Percentiles rank a stretch among this genome's conserved stretches.
Conservation (phyloP, 306 rosid species). For the Corylus heterophylla region DNA sequence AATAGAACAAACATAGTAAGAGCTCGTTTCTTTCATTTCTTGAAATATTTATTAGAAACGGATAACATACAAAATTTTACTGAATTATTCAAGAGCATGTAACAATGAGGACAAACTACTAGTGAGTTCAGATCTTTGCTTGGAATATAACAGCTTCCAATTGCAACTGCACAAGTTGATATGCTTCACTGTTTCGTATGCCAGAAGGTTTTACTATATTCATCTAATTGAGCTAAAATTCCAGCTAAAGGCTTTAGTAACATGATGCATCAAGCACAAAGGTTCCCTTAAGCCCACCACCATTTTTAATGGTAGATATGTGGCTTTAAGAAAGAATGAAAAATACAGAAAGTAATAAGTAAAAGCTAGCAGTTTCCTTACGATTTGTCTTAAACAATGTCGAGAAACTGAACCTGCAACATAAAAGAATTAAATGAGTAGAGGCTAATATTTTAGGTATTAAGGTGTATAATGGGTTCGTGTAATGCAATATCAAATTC, state of each 20-base stretch:
- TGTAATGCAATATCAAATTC: slow-evolving; percentile 19
- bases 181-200: neutral
- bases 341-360: slow-evolving; percentile 23
- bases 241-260: neutral
- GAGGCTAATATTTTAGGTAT: slow-evolving; percentile 23
- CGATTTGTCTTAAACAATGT: slow-evolving; percentile 85
- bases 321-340: slow-evolving; percentile 11
- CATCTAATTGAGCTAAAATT: neutral
- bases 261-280: neutral
- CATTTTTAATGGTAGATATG: neutral
- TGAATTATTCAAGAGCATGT: neutral
- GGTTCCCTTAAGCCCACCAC: neutral
- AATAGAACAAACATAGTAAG: slow-evolving; percentile 14
- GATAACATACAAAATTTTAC: neutral
- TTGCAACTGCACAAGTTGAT: neutral
- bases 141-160: neutral
- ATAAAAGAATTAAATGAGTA: slow-evolving; percentile 36
- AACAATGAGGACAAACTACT: neutral
- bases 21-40: slow-evolving; percentile 7
- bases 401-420: slow-evolving; percentile 97
- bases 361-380: slow-evolving; percentile 48
- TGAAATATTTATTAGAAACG: neutral
- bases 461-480: slow-evolving; percentile 1
- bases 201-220: neutral
- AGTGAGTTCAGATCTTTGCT: slow-evolving; percentile 4